Evolutionary conservation across 2,329 filamentous ascomycete genomes (phyloP), one percentile per base, ranked within the genome.

Genomic region (Penicillium sp.): DNA sequence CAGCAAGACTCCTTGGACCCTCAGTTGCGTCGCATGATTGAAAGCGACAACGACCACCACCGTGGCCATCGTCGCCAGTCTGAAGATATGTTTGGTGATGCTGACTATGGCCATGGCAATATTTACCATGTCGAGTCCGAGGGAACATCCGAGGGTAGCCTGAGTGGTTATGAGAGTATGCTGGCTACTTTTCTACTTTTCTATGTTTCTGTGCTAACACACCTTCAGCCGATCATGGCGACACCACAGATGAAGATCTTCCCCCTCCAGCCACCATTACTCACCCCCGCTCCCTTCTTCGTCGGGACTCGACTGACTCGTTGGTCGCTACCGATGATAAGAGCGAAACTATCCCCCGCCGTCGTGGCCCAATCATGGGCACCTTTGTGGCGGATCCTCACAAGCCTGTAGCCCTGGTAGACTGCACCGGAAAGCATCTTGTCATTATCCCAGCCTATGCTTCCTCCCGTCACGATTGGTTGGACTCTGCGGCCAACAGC

Each of bases 1-100:
- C 85, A 89, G 48, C 88, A 92, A 72, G 88, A 85, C 67, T 81
- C 84, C 15, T 79, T 93, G 5, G 89, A 91, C 64, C 87, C 88
- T 6, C 81, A 82, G 49, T 85, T 93, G 67, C 87, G 88, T 60
- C 83, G 84, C 41, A 86, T 90, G 74, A 88, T 92, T 60, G 88
- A 92, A 68, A 81, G 83, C 59, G 85, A 90, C 60, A 76, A 73
- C n/a, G 59, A 59, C 6, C 55, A 63, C 42, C 58, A 62, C 26
- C 60, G 60, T 41, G 61, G 56, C 41, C 64, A 67, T 25, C 70
- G 68, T 35, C 69, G 68, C 18, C 69, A 71, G 45, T 72, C 71
- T 20, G 72, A 73, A 56, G 72, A 76, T 46, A 65, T 76, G 40
- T 75, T 72, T 53, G 70, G 68, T 26, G 72, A 74, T 29, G 68